Evolutionary conservation across 257 asterid genomes (phyloP).

Genomic region (Scutellaria galericulata): DNA sequence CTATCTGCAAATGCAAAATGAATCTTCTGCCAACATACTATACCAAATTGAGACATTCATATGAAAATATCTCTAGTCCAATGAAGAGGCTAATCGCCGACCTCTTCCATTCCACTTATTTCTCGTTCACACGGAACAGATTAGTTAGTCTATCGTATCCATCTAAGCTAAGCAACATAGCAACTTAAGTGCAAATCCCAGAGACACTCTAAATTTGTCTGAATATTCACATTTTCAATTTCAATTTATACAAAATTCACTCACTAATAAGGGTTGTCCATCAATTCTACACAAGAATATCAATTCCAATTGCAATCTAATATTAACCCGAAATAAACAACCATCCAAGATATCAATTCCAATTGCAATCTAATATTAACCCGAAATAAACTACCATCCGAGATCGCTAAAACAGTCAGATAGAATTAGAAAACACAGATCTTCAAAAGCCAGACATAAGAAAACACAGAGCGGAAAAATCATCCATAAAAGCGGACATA

Average conservation of each 20-base stretch:
- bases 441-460: conserved; percentile 9
- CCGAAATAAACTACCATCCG: neutral
- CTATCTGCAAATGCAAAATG: conserved; percentile 1
- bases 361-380: conserved; percentile 14
- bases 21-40: conserved; percentile 19
- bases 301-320: conserved; percentile 21
- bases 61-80: neutral
- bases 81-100: neutral
- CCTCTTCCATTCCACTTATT: neutral
- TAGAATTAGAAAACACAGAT: conserved; percentile 24
- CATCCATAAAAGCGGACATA: conserved; percentile 12
- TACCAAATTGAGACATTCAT: neutral
- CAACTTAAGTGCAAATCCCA: neutral
- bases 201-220: conserved; percentile 1
- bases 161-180: neutral
- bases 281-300: conserved; percentile 4
- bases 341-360: conserved; percentile 26
- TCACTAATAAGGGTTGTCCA: neutral
- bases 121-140: no score
- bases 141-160: no score
- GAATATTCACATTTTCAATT: conserved; percentile 9
- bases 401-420: conserved; percentile 15
- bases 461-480: neutral
- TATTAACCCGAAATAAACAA: neutral
- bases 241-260: conserved; percentile 18